A percentile compares a stretch with the other conserved stretches of the same genome.
These are phyloP conservation scores for Pterocarpus santalinus DNA, from an alignment of 306 rosid species.

Conservation along the genomic window DNA sequence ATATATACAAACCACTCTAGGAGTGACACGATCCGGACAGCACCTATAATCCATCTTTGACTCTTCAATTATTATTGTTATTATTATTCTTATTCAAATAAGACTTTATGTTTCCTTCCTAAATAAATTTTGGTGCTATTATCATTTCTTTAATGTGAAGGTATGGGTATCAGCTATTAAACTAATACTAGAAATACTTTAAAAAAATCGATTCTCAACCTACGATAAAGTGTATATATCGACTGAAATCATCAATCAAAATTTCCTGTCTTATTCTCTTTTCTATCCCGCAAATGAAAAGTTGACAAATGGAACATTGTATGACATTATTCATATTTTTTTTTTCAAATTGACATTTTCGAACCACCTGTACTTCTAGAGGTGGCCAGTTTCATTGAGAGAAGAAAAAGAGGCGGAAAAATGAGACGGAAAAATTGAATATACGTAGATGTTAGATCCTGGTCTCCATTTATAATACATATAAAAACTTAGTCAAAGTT, in stretches of 20 bases:
- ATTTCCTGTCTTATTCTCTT: too few relatives aligned
- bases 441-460: too few relatives aligned
- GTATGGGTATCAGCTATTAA: not conserved
- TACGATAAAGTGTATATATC: not conserved
- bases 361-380: too few relatives aligned
- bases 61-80: slow-evolving; percentile 23
- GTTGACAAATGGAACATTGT: too few relatives aligned
- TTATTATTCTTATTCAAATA: not conserved
- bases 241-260: too few relatives aligned
- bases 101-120: slow-evolving; percentile 7
- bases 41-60: slow-evolving; percentile 22
- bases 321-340: too few relatives aligned
- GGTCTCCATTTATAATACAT: not conserved
- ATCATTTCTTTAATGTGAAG: slow-evolving; percentile 24
- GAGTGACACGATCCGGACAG: slow-evolving; percentile 5
- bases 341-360: too few relatives aligned
- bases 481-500: not conserved
- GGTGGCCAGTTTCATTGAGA: too few relatives aligned
- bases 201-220: not conserved
- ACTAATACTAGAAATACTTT: not conserved
- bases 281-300: too few relatives aligned
- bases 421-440: too few relatives aligned
- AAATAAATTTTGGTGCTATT: not conserved
- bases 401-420: too few relatives aligned
- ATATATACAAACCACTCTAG: slow-evolving; percentile 24